Conservation (phyloP, 129 eudicot genomes). For the Tagetes patula region DNA sequence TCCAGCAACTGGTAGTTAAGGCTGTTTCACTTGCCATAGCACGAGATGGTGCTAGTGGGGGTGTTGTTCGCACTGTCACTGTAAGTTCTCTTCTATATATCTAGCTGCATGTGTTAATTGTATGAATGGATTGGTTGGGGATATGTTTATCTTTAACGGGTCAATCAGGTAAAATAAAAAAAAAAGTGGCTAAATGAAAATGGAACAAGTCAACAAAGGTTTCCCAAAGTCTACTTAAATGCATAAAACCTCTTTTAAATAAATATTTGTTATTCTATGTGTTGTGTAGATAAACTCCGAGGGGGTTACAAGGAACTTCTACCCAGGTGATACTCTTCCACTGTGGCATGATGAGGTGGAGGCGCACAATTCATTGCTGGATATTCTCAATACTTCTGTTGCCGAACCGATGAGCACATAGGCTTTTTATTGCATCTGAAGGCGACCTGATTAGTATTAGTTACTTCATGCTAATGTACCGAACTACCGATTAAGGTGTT, state of each 20-base stretch:
- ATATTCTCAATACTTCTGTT: conserved; percentile 43
- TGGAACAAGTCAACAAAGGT: neutral
- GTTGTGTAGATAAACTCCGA: conserved; percentile 61
- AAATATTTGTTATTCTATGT: neutral
- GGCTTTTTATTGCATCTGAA: neutral
- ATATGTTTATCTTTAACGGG: neutral
- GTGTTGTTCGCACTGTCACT: conserved; percentile 88
- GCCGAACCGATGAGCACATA: conserved; percentile 62
- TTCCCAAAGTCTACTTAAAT: neutral
- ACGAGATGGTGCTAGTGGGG: conserved; percentile 98
- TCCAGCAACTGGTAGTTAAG: conserved; percentile 78
- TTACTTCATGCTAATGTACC: conserved; percentile 5
- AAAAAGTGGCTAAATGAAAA: neutral
- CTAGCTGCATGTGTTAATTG: neutral
- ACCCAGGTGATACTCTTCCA: conserved; percentile 75
- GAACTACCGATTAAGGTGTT: conserved; percentile 1
- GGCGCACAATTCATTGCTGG: conserved; percentile 68
- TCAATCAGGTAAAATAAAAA: neutral
- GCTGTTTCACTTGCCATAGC: conserved; percentile 98
- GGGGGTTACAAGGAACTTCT: conserved; percentile 73
- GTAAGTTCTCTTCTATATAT: conserved; percentile 41
- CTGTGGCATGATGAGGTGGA: conserved; percentile 89
- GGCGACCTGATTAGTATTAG: neutral
- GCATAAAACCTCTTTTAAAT: neutral
- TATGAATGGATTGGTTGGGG: neutral